phyloP scores from a whole-genome alignment of 2,329 filamentous ascomycete species.

The Chrysoporthe deuterocubensis region DNA sequence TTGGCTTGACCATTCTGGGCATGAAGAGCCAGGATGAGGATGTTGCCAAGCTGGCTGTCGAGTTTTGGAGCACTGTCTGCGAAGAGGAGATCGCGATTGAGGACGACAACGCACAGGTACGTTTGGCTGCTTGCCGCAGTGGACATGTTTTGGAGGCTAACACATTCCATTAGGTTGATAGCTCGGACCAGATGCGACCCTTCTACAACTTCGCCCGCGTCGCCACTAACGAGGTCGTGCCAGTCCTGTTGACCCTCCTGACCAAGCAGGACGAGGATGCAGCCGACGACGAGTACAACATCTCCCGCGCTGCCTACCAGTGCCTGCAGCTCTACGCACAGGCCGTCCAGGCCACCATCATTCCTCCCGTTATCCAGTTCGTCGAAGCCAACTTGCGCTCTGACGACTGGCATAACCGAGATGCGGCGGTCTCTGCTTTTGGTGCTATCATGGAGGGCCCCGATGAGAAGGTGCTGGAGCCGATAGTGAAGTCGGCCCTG shows the following conservation, averaged over 20 bases:
- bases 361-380: constrained; percentile 84
- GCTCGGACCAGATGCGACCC: constrained; percentile 80
- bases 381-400: constrained; percentile 88
- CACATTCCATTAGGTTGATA: constrained; percentile 58
- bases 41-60: constrained; percentile 95
- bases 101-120: constrained; percentile 86
- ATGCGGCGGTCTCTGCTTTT: constrained; percentile 95
- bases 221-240: constrained; percentile 91
- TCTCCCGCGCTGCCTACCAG: constrained; percentile 93
- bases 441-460: constrained; percentile 99
- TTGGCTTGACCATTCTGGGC: constrained; percentile 93
- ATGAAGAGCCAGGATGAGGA: constrained; percentile 99
- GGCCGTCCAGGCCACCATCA: constrained; percentile 82
- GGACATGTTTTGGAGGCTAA: constrained; percentile 17
- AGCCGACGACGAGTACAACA: constrained; percentile 95
- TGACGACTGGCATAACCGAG: constrained; percentile 93
- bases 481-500: constrained; percentile 93
- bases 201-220: constrained; percentile 97
- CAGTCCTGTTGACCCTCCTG: constrained; percentile 84
- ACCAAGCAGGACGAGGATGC: constrained; percentile 99
- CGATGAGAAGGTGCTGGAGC: constrained; percentile 87
- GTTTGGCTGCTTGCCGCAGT: constrained; percentile 31
- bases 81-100: constrained; percentile 98
- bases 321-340: constrained; percentile 94
- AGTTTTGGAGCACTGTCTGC: constrained; percentile 99